Conservation (phyloP, 1,284 basidiomycete genomes). For the Ustilago hordei region DNA sequence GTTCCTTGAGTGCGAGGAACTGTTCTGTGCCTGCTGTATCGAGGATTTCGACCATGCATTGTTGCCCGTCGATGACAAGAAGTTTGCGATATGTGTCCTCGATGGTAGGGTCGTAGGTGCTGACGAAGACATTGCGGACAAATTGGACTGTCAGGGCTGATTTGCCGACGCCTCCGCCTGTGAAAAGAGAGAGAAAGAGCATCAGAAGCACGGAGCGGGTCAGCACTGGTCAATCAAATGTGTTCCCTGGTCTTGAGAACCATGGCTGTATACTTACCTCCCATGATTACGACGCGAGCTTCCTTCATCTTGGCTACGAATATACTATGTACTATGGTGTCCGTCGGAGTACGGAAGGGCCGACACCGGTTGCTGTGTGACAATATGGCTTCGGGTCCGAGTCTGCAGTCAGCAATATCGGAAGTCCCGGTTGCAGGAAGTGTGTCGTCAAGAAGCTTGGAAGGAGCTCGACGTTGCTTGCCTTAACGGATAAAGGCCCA, state of each 20-base stretch:
- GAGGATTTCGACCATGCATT: constrained; percentile 62
- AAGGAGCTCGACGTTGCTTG: background rate
- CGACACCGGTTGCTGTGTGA: background rate
- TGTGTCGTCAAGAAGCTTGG: background rate
- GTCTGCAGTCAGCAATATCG: background rate
- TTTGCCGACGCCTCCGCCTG: constrained; percentile 64
- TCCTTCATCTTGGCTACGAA: constrained; percentile 49
- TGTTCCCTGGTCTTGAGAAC: constrained; percentile 11
- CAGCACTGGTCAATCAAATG: background rate
- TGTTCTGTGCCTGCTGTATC: constrained; percentile 66
- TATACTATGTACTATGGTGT: background rate
- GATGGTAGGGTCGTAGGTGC: constrained; percentile 66
- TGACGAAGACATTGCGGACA: constrained; percentile 62
- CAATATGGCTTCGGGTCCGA: background rate
- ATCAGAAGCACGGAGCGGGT: background rate
- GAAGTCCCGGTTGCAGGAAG: background rate
- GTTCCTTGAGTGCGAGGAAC: constrained; percentile 64
- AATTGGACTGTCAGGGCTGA: constrained; percentile 64
- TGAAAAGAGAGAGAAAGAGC: constrained; percentile 4
- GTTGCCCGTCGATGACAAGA: constrained; percentile 59
- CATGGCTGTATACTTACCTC: constrained; percentile 24
- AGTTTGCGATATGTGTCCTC: constrained; percentile 65
- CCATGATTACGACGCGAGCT: constrained; percentile 61
- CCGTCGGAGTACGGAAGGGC: background rate
- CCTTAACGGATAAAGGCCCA: background rate